Base-by-base conservation (phyloP, 768 basidiomycete species). In the Lactarius tabidus region DNA sequence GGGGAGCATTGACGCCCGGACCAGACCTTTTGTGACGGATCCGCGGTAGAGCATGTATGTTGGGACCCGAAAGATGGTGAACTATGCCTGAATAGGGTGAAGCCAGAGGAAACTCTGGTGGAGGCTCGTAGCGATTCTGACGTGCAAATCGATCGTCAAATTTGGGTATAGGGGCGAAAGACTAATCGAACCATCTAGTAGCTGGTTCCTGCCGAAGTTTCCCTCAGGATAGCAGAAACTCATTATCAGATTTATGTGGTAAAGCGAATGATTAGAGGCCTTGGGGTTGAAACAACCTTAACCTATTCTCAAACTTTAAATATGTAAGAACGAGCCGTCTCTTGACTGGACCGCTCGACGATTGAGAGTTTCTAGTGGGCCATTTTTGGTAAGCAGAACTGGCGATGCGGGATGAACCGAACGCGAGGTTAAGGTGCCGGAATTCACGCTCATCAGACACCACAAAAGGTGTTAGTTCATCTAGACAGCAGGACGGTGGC, bases 61-160 rank as follows among this genome's bases (percentile, higher is more conserved):
- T 88, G 85, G 86, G 87, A 88, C 86, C 88, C 85, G 86, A 89
- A 89, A 88, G 86, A 89, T 89, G 87, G 87, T 89, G 87, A 89
- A 89, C 86, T 89, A 89, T 89, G 86, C 82, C 81, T 88, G 87
- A 86, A 85, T 87, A 89, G 87, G 87, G 87, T 82, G 86, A 89
- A 90, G 89, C 88, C 89, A 91, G 89, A 88, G 90, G 88, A 91
- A 91, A 91, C 90, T 89, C 89, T 90, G 89, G 88, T 91, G 89
- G 89, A 90, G 87, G 89, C 87, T 89, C 85, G 86, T 88, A 91
- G 90, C 88, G 85, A 87, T 91, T 90, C 90, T 91, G 90, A 90
- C 87, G 87, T 91, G 90, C 90, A 91, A 91, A 91, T 91, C 88
- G 86, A 90, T 91, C 86, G 89, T 90, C 86, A 81, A 89, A 91